These are phyloP conservation scores for Plasmodium coatneyi DNA, from an alignment of 169 alveolate species.

Conservation along the genomic window DNA sequence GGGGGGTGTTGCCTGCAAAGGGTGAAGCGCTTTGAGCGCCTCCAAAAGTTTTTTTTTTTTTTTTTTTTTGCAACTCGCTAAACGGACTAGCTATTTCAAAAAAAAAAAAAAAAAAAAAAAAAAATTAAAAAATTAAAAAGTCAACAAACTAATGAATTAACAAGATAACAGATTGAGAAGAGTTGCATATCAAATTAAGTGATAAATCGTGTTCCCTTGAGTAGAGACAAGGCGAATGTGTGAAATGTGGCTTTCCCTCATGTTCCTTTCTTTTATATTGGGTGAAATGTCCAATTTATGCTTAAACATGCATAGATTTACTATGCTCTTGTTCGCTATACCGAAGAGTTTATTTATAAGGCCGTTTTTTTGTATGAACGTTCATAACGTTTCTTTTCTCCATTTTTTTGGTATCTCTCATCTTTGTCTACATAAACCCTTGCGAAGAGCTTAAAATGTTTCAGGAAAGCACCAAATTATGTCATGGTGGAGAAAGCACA, in stretches of 20 bases:
- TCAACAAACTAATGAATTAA: not conserved
- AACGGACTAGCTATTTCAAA: not conserved
- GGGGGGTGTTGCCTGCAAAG: not conserved
- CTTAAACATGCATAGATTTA: not conserved
- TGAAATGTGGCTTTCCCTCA: not conserved
- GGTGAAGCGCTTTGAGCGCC: not conserved
- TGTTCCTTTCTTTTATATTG: not conserved
- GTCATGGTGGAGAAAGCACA: not conserved
- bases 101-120: not conserved
- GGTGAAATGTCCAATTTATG: not conserved
- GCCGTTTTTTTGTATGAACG: not conserved
- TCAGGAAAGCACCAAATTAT: not conserved
- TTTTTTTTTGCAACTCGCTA: not conserved
- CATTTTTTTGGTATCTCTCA: not conserved
- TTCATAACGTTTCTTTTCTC: not conserved
- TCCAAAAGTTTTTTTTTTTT: not conserved
- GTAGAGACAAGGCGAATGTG: not conserved
- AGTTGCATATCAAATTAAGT: not conserved
- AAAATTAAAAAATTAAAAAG: not conserved
- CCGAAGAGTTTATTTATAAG: not conserved
- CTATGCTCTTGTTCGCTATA: not conserved
- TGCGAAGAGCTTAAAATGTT: not conserved
- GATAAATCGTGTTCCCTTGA: not conserved
- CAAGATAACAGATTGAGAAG: not conserved
- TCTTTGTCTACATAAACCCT: not conserved